These are phyloP conservation scores for Penicillium griseofulvum DNA, from an alignment of 2,329 filamentous ascomycete genomes.

Conservation along the genomic window DNA sequence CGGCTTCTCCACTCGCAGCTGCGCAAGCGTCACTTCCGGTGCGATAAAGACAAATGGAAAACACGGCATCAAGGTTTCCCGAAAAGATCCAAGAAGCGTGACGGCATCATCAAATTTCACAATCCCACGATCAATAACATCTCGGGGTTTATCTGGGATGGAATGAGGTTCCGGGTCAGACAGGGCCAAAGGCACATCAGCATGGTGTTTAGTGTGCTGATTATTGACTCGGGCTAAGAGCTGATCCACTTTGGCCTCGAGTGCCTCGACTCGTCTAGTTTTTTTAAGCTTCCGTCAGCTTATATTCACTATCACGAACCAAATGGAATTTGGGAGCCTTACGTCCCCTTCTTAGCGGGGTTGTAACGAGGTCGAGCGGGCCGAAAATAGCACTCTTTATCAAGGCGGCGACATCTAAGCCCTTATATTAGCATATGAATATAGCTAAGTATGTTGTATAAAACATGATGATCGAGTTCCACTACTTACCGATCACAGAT, in stretches of 20 bases:
- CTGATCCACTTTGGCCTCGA: conserved; percentile 6
- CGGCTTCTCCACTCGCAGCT: conserved; percentile 1
- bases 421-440: background rate
- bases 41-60: conserved; percentile 4
- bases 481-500: conserved; percentile 13
- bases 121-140: conserved; percentile 2
- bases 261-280: background rate
- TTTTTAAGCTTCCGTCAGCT: background rate
- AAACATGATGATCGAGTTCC: background rate
- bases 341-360: conserved; percentile 9
- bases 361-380: conserved; percentile 12
- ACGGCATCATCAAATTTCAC: background rate
- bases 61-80: background rate
- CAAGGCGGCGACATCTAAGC: conserved; percentile 10
- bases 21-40: background rate
- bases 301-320: background rate
- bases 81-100: background rate
- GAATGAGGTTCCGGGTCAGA: background rate
- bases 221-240: background rate
- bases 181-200: background rate
- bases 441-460: background rate
- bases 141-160: background rate
- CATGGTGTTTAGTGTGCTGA: background rate
- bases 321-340: conserved; percentile 2
- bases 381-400: conserved; percentile 16